Evolutionary conservation across 768 basidiomycete species (phyloP).

Genomic region (Xerocomus potaroensis): DNA sequence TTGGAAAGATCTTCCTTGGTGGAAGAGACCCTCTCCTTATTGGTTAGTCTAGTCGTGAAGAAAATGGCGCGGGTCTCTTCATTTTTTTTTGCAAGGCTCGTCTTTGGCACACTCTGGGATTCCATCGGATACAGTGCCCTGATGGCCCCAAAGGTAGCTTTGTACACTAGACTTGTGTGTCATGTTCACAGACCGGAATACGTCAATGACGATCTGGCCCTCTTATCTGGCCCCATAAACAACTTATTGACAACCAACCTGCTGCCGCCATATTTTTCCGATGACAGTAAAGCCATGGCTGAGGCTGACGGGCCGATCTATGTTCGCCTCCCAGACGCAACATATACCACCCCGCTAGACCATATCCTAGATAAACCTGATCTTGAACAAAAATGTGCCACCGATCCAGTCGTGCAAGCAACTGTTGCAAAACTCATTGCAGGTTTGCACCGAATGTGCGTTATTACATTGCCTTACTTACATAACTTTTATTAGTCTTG

Average conservation of each 20-base stretch:
- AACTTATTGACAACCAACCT: neutral
- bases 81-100: slow-evolving; percentile 45
- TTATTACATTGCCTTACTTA: neutral
- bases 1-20: slow-evolving; percentile 55
- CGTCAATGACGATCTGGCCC: slow-evolving; percentile 8
- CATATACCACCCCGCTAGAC: neutral
- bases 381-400: slow-evolving; percentile 41
- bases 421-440: slow-evolving; percentile 62
- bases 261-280: neutral
- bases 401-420: slow-evolving; percentile 73
- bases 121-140: slow-evolving; percentile 54
- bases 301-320: neutral
- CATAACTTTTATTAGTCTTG: slow-evolving; percentile 47
- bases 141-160: slow-evolving; percentile 66
- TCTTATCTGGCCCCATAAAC: neutral
- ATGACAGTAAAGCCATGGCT: neutral
- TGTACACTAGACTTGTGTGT: slow-evolving; percentile 73
- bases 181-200: slow-evolving; percentile 57
- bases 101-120: slow-evolving; percentile 49
- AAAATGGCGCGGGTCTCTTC: neutral
- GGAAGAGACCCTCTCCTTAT: slow-evolving; percentile 64
- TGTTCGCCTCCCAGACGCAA: slow-evolving; percentile 3
- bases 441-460: slow-evolving; percentile 38
- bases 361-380: slow-evolving; percentile 1
- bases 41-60: slow-evolving; percentile 49